Base-by-base conservation (phyloP, 495 filamentous ascomycete species). In the Daldinia decipiens region DNA sequence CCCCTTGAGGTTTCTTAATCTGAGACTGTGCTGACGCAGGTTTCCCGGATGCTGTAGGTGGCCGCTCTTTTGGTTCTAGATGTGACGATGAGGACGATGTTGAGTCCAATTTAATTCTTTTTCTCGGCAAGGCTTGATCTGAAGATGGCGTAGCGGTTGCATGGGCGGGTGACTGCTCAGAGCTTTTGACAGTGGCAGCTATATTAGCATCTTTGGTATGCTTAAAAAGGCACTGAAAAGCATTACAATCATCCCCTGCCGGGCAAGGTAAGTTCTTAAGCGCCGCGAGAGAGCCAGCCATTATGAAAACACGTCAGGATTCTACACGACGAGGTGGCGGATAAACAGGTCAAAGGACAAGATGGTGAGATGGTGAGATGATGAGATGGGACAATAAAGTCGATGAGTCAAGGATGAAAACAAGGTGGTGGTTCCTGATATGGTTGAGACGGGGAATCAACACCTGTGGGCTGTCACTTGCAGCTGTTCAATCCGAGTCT, bases 191-290 rank as follows among this genome's bases (percentile, higher is more conserved):
- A 57, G 53, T 17, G 13, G 59, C 4, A 43, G n/a, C 39, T 12
- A 31, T 13, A 24, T 40, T 51, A 38, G 40, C 26, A 59, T 75
- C 70, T 43, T 81, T 82, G 29, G 67, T 65, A 58, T 85, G 83
- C 29, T 79, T 76, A 47, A 79, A 84, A 13, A 77, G 76, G 69
- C 83, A 85, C 12, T 74, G 63, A 32, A 80, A 72, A 13, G 77
- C 75, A 21, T 69, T 76, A 68, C 83, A 85, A 4, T 54, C 64
- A 66, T 87, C 79, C 15, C 86, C 84, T 54, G 86, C 78, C 0
- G 91, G 91, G 76, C 92, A 95, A 31, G 84, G 79, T 29, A 93
- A 81, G 29, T 81, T 81, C 70, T 85, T 88, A 78, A 94, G 91
- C 32, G 89, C 79, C 4, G 87, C 87, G 12, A 90, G 82, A 5